Percentiles rank a stretch among this genome's conserved stretches.
Conservation (phyloP, 2,329 filamentous ascomycete genomes). For the Colletotrichum godetiae region DNA sequence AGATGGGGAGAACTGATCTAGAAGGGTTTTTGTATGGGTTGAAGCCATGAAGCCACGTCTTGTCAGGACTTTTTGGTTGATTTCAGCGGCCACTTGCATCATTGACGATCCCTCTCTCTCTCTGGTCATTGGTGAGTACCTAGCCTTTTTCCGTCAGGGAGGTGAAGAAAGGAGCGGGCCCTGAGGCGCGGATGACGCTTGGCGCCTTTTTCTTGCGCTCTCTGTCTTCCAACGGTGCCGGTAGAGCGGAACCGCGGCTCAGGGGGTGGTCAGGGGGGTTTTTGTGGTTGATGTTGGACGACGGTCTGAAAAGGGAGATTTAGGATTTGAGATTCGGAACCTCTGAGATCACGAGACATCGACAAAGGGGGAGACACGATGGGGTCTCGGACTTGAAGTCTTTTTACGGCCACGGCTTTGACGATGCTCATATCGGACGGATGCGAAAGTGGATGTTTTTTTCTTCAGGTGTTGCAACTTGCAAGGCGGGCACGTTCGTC, state of each 20-base stretch:
- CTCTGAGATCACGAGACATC: not conserved
- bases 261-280: slow-evolving; percentile 4
- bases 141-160: too few species aligned
- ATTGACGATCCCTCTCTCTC: not conserved
- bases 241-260: slow-evolving; percentile 20
- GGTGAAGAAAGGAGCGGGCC: not conserved
- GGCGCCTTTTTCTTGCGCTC: not conserved
- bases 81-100: not conserved
- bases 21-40: not conserved
- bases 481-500: not conserved
- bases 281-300: not conserved
- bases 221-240: slow-evolving; percentile 6
- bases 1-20: not conserved
- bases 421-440: not conserved
- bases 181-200: not conserved
- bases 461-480: not conserved
- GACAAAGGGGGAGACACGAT: not conserved
- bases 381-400: not conserved
- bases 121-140: not conserved
- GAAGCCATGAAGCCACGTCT: not conserved
- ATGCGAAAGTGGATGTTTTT: not conserved
- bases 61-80: not conserved
- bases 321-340: not conserved
- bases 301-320: not conserved
- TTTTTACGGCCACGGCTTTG: not conserved